Percentiles rank a stretch among this genome's conserved stretches.
Conservation (phyloP, 2,329 filamentous ascomycete genomes). For the Teratosphaeriaceae sp. region DNA sequence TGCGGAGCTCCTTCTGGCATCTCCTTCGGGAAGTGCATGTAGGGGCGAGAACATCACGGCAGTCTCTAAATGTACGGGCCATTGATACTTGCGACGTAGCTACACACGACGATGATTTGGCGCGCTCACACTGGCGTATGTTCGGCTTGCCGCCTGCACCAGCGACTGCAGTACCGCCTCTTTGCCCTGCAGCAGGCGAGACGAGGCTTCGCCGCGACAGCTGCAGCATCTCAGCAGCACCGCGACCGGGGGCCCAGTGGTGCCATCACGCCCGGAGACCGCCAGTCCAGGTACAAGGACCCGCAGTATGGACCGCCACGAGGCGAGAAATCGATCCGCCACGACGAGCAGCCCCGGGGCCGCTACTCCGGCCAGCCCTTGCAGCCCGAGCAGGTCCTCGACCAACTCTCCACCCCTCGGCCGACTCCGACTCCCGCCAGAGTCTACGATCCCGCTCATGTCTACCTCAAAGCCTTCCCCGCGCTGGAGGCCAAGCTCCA, state of each 20-base stretch:
- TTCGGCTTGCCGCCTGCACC: constrained; percentile 2
- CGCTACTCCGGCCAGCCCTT: constrained; percentile 17
- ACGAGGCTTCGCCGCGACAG: constrained; percentile 1
- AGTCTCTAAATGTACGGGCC: too few species aligned
- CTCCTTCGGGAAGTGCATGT: too few species aligned
- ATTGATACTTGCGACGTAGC: too few species aligned
- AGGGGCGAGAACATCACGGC: too few species aligned
- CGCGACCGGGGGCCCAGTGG: too few species aligned
- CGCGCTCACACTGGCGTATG: too few species aligned
- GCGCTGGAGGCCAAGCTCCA: too few species aligned
- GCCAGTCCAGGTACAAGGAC: background rate
- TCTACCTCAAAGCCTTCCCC: background rate
- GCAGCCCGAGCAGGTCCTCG: constrained; percentile 16
- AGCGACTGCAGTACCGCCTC: background rate
- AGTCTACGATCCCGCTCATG: too few species aligned
- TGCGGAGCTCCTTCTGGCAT: too few species aligned
- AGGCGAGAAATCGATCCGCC: background rate
- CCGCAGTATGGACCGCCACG: background rate
- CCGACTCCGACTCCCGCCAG: background rate
- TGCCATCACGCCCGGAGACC: background rate
- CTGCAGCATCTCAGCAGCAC: background rate
- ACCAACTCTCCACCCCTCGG: constrained; percentile 8
- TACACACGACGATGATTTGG: too few species aligned
- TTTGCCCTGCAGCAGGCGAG: constrained; percentile 5
- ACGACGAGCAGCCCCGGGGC: constrained; percentile 2